Evolutionary conservation across 495 filamentous ascomycete species (phyloP).

Genomic region (Clohesyomyces aquaticus): DNA sequence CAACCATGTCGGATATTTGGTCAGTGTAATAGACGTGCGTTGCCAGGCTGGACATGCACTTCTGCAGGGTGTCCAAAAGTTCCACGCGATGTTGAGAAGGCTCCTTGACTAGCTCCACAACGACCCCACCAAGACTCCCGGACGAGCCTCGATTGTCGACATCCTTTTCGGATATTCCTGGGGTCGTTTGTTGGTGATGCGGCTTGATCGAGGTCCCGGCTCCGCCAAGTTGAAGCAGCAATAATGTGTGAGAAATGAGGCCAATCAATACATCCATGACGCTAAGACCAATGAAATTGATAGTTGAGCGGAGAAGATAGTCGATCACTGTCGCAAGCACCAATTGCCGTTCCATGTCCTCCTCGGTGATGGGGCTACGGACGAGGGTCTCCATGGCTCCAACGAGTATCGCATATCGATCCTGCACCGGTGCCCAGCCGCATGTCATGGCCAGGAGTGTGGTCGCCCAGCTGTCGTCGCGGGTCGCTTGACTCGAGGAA

Average conservation of each 20-base stretch:
- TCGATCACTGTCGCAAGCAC: slow-evolving; percentile 74
- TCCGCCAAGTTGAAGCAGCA: slow-evolving; percentile 68
- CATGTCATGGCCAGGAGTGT: slow-evolving; percentile 75
- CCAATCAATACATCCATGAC: slow-evolving; percentile 89
- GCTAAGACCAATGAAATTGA: slow-evolving; percentile 91
- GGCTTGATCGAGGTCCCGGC: slow-evolving; percentile 49
- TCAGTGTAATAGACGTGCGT: slow-evolving; percentile 94
- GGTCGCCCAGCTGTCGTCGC: slow-evolving; percentile 70
- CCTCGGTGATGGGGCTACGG: slow-evolving; percentile 64
- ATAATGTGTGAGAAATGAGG: slow-evolving; percentile 76
- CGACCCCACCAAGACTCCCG: slow-evolving; percentile 27
- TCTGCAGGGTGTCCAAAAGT: slow-evolving; percentile 68
- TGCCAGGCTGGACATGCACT: slow-evolving; percentile 81
- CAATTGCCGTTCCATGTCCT: slow-evolving; percentile 68
- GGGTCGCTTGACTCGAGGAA: slow-evolving; percentile 42
- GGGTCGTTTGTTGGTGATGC: slow-evolving; percentile 42
- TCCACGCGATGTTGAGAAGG: slow-evolving; percentile 55
- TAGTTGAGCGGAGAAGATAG: slow-evolving; percentile 78
- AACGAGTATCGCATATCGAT: slow-evolving; percentile 83
- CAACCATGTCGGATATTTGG: slow-evolving; percentile 89
- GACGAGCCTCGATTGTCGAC: slow-evolving; percentile 4
- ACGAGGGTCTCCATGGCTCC: slow-evolving; percentile 75
- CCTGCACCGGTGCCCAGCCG: slow-evolving; percentile 86
- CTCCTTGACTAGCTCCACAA: slow-evolving; percentile 42
- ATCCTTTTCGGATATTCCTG: slow-evolving; percentile 26